Conservation (phyloP, 805 yeast genomes). For the Pichia manshurica region DNA sequence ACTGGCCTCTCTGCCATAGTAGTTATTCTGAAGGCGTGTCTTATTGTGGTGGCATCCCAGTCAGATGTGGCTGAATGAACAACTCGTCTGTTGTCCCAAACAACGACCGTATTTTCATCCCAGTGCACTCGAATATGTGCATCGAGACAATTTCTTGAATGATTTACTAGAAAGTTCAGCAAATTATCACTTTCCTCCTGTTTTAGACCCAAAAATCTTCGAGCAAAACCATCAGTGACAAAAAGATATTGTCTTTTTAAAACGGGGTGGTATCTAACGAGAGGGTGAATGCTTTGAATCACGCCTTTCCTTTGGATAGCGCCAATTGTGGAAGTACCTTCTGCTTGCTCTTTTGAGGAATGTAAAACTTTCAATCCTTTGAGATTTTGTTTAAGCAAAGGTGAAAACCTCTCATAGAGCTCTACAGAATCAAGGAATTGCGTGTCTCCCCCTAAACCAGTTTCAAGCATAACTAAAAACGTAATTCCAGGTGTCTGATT, state of each 20-base stretch:
- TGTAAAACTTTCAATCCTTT: conserved; percentile 62
- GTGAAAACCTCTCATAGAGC: conserved; percentile 67
- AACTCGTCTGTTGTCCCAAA: conserved; percentile 75
- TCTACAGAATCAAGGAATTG: conserved; percentile 65
- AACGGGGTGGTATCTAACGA: conserved; percentile 69
- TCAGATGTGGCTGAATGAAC: conserved; percentile 65
- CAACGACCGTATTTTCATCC: conserved; percentile 63
- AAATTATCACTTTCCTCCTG: conserved; percentile 62
- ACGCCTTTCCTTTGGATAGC: conserved; percentile 60
- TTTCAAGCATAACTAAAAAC: conserved; percentile 55
- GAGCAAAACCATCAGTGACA: conserved; percentile 57
- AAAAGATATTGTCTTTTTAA: conserved; percentile 54
- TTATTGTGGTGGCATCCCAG: conserved; percentile 57
- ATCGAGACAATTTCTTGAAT: conserved; percentile 47
- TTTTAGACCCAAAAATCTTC: conserved; percentile 65
- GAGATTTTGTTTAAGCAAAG: conserved; percentile 52
- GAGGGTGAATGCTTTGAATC: conserved; percentile 60
- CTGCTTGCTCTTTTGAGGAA: conserved; percentile 67
- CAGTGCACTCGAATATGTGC: conserved; percentile 65
- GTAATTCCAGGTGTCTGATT: conserved; percentile 70
- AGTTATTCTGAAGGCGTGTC: conserved; percentile 72
- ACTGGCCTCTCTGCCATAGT: conserved; percentile 67
- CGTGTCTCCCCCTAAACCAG: conserved; percentile 70
- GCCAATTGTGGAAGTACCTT: conserved; percentile 45
- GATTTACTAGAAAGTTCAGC: conserved; percentile 49